These are phyloP conservation scores for Populus pruinosa DNA, from an alignment of 345 rosid species.

Conservation along the genomic window DNA sequence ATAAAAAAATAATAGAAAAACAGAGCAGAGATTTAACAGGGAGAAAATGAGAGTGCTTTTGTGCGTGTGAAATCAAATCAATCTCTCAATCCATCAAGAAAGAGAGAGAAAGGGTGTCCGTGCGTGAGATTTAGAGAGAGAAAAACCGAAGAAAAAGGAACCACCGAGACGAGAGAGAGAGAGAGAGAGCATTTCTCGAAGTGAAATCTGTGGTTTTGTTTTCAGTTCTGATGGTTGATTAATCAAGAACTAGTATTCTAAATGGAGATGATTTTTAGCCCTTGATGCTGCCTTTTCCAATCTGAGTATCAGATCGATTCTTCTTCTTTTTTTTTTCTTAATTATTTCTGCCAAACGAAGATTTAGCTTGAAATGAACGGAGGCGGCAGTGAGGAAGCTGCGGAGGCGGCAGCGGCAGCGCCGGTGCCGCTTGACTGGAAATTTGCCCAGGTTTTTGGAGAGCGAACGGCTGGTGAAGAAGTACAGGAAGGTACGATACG, in stretches of 20 bases:
- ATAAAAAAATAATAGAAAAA: no score
- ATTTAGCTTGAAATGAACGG: constrained; percentile 9
- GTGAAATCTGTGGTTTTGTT: constrained; percentile 3
- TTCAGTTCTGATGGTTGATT: constrained; percentile 8
- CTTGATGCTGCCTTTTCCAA: not conserved
- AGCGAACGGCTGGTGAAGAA: constrained; percentile 31
- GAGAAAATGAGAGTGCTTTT: constrained; percentile 4
- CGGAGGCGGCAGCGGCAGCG: constrained; percentile 6
- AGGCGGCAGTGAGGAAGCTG: constrained; percentile 4
- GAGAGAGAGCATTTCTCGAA: not conserved
- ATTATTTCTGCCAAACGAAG: not conserved
- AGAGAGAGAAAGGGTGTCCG: not conserved
- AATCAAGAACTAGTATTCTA: not conserved
- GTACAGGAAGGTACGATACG: constrained; percentile 26
- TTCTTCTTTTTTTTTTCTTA: not conserved
- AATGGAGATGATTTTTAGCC: not conserved
- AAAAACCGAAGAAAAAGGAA: not conserved
- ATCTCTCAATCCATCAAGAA: not conserved
- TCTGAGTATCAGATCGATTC: constrained; percentile 7
- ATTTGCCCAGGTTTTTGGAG: constrained; percentile 33
- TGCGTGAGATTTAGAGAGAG: constrained; percentile 5
- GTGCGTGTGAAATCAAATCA: constrained; percentile 5
- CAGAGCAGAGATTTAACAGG: not conserved
- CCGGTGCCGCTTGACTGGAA: constrained; percentile 28
- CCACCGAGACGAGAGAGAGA: not conserved